phyloP scores from a whole-genome alignment of 2,329 filamentous ascomycete genomes.

The Epichloe sylvatica region DNA sequence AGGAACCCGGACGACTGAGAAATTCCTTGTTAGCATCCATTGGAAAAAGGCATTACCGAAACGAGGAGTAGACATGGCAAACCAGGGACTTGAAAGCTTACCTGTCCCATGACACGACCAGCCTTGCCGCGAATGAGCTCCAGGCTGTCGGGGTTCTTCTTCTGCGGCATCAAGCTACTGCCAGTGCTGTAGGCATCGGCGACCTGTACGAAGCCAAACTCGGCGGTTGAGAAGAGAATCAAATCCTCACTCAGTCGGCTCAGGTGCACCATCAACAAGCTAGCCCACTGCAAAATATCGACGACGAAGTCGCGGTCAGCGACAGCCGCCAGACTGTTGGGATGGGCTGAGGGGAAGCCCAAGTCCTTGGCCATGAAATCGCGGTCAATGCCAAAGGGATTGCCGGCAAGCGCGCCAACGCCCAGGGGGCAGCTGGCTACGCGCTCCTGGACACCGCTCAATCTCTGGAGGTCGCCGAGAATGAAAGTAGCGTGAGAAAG shows the following conservation, averaged over 20 bases:
- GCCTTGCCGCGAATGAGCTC: conserved; percentile 17
- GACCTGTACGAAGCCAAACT: conserved; percentile 1
- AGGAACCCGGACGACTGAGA: not conserved
- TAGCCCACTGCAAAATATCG: conserved; percentile 39
- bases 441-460: conserved; percentile 12
- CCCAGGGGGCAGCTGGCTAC: conserved; percentile 16
- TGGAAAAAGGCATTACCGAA: not conserved
- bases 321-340: conserved; percentile 58
- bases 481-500: conserved; percentile 13
- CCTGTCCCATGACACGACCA: conserved; percentile 13
- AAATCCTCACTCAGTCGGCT: not conserved
- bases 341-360: conserved; percentile 53
- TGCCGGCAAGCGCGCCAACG: conserved; percentile 16
- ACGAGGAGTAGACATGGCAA: not conserved
- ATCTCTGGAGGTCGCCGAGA: conserved; percentile 13
- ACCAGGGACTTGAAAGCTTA: not conserved
- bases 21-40: not conserved
- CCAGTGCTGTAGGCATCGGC: conserved; percentile 1
- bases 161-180: conserved; percentile 1
- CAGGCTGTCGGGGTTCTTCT: conserved; percentile 11
- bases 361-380: conserved; percentile 41
- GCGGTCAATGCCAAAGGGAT: conserved; percentile 17
- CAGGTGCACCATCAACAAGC: conserved; percentile 9
- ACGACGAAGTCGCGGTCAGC: conserved; percentile 60
- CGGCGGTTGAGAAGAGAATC: conserved; percentile 1